Conservation (phyloP, 192 early-diverging fungal species). For the Backusella mclennaniae region DNA sequence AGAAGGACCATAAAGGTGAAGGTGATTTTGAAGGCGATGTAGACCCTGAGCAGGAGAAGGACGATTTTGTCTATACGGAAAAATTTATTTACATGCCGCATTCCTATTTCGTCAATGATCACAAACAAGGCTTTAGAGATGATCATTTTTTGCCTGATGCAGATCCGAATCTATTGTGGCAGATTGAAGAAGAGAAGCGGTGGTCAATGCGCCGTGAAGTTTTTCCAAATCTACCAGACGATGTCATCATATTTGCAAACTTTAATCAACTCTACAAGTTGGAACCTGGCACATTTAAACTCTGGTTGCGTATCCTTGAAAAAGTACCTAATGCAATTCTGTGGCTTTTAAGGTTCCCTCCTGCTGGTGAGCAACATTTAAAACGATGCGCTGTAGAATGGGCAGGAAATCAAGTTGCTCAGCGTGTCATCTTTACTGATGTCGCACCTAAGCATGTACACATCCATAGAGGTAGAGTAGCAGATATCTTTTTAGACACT, state of each 20-base stretch:
- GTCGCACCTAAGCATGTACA: constrained; percentile 85
- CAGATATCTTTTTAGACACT: constrained; percentile 91
- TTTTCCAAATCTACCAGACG: constrained; percentile 79
- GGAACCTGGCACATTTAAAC: constrained; percentile 81
- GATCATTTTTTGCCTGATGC: constrained; percentile 7
- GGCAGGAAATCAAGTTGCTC: constrained; percentile 73
- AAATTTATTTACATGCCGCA: constrained; percentile 90
- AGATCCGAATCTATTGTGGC: constrained; percentile 56
- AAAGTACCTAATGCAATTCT: constrained; percentile 81
- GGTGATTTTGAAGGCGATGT: constrained; percentile 54
- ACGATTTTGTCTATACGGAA: constrained; percentile 83
- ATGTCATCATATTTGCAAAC: constrained; percentile 91
- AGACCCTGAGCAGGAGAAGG: constrained; percentile 53
- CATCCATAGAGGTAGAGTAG: constrained; percentile 88
- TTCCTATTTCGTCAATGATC: constrained; percentile 94
- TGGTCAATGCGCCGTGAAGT: constrained; percentile 84
- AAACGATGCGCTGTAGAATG: constrained; percentile 67
- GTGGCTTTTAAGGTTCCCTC: constrained; percentile 91
- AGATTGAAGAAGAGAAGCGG: constrained; percentile 74
- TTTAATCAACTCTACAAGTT: constrained; percentile 98
- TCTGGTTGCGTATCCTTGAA: constrained; percentile 82
- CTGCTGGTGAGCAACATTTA: constrained; percentile 80
- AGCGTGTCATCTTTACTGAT: constrained; percentile 83
- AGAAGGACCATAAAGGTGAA: constrained; percentile 34
- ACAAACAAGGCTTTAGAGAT: constrained; percentile 88